Evolutionary conservation across 768 basidiomycete genomes (phyloP), one percentile per base, ranked within the genome.

Genomic region (Rhizopogon rudus): DNA sequence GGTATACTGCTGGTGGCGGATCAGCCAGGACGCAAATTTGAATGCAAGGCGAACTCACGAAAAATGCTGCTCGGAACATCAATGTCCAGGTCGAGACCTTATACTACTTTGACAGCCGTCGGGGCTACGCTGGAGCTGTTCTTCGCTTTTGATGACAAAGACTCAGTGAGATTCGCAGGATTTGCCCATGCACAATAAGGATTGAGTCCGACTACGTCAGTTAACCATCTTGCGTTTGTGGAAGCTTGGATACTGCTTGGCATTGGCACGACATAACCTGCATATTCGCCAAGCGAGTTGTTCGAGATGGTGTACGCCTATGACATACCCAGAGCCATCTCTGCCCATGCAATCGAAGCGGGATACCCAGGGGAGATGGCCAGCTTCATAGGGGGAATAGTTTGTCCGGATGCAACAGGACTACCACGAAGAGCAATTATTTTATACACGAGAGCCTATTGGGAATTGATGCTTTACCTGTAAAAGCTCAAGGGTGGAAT

Each of bases 101-200:
- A 14, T n/a, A n/a, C n/a, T 31, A 22, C 5, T 1, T 13, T 17
- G 3, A 52, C 22, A 14, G 33, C 49, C 7, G 20, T 50, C 8
- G 48, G 4, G 6, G 20, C 39, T 50, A 35, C 6, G 16, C 25
- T n/a, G 39, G 33, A 37, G 12, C 25, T 28, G n/a, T 50, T 25
- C 51, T 43, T 52, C 14, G 41, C 51, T 16, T 6, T 40, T 6
- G 35, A 12, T 25, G 40, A 52, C 29, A 40, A 40, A 22, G 51
- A 56, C 37, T 31, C 29, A 8, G 50, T 64, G 39, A 58, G 56
- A 39, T 66, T 65, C 22, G 40, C 29, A 17, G 65, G 56, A 17
- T 54, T 59, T n/a, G 58, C 55, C 62, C 62, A 65, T 40, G 52
- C 49, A 14, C 65, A 65, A 42, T 56, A 62, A 1, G 65, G 63